phyloP scores from a whole-genome alignment of 257 asterid genomes.

The Primulina tabacum region DNA sequence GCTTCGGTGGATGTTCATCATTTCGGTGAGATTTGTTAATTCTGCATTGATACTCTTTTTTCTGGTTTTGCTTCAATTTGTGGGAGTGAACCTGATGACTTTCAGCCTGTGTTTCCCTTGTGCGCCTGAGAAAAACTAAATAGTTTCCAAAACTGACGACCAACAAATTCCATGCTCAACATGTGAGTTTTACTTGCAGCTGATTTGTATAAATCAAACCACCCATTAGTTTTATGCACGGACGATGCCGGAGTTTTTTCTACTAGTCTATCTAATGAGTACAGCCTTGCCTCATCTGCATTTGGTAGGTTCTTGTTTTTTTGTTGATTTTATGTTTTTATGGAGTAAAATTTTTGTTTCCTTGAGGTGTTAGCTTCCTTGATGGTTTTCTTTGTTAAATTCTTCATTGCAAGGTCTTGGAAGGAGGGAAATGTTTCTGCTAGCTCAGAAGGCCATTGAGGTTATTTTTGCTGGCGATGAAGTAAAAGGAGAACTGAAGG shows the following conservation, averaged over 20 bases:
- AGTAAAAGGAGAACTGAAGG: conserved; percentile 58
- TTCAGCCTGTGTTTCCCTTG: conserved; percentile 11
- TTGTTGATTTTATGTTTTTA: conserved; percentile 1
- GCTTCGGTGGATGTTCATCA: conserved; percentile 88
- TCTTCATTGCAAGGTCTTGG: conserved; percentile 49
- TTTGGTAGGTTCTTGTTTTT: conserved; percentile 47
- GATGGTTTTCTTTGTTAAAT: background rate
- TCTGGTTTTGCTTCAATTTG: conserved; percentile 4
- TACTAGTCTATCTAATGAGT: conserved; percentile 67
- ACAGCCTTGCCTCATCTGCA: conserved; percentile 54
- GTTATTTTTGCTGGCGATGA: conserved; percentile 58
- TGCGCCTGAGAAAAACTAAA: conserved; percentile 2
- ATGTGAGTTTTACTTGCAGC: conserved; percentile 46
- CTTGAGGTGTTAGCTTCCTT: background rate
- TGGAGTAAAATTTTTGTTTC: background rate
- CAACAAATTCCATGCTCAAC: conserved; percentile 13
- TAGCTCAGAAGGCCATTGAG: conserved; percentile 48
- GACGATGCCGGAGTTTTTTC: conserved; percentile 91
- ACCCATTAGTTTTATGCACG: conserved; percentile 74
- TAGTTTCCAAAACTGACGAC: conserved; percentile 9
- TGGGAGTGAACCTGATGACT: background rate
- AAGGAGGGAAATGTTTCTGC: conserved; percentile 60
- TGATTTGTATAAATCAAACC: conserved; percentile 65
- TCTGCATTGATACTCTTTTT: conserved; percentile 5
- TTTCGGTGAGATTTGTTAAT: conserved; percentile 59